Conservation (phyloP, 2,329 filamentous ascomycete genomes). For the Fusarium floridanum region DNA sequence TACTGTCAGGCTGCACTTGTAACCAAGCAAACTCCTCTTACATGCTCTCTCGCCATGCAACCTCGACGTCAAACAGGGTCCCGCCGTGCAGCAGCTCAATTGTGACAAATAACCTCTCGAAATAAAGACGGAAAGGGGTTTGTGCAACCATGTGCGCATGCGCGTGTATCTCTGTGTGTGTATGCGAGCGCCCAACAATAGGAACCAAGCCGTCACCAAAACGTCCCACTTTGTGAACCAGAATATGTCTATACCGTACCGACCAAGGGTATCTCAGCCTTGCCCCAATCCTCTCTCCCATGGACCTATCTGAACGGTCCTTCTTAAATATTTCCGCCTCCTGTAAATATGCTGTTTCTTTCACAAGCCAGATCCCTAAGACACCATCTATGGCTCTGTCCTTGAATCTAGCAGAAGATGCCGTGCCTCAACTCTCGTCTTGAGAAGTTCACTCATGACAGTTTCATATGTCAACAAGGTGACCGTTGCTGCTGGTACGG, state of each 20-base stretch:
- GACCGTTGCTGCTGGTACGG: conserved; percentile 93
- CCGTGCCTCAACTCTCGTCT: conserved; percentile 56
- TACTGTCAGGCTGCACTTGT: conserved; percentile 25
- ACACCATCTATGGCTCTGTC: conserved; percentile 27
- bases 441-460: conserved; percentile 67
- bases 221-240: conserved; percentile 41
- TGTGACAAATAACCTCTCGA: conserved; percentile 14
- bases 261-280: conserved; percentile 53
- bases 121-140: conserved; percentile 29
- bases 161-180: conserved; percentile 24
- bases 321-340: conserved; percentile 21
- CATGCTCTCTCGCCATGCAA: conserved; percentile 31
- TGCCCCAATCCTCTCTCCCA: conserved; percentile 34
- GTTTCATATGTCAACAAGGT: conserved; percentile 98
- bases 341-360: conserved; percentile 14
- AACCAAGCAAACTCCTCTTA: conserved; percentile 35
- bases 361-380: background rate
- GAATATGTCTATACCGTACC: conserved; percentile 52
- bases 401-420: conserved; percentile 37
- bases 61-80: conserved; percentile 19
- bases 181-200: conserved; percentile 34
- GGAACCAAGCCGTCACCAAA: conserved; percentile 28
- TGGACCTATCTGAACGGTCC: conserved; percentile 36
- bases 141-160: conserved; percentile 33
- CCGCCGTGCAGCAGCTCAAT: conserved; percentile 28